phyloP scores from a whole-genome alignment of 306 rosid genomes.

The Sindora glabra region DNA sequence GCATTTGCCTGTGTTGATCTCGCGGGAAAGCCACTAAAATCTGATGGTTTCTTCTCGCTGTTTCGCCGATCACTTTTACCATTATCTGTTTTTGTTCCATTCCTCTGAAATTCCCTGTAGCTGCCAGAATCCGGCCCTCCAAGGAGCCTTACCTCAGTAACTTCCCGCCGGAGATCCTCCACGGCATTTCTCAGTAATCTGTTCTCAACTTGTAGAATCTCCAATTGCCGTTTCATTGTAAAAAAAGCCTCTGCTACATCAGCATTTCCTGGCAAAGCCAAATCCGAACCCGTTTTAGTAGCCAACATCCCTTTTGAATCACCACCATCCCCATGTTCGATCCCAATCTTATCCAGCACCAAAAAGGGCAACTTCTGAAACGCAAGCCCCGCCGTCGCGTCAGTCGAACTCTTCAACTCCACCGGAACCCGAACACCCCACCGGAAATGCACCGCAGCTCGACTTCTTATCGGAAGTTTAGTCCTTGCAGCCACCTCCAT shows the following conservation, averaged over 20 bases:
- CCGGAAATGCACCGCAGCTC: conserved; percentile 52
- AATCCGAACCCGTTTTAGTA: not conserved
- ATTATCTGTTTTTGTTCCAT: not conserved
- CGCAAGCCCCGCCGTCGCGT: conserved; percentile 30
- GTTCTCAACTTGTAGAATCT: conserved; percentile 50
- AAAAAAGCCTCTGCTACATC: conserved; percentile 62
- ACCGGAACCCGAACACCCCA: conserved; percentile 87
- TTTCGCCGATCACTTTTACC: conserved; percentile 32
- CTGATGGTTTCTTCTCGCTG: conserved; percentile 37
- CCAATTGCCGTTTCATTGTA: conserved; percentile 57
- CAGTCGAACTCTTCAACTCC: conserved; percentile 24
- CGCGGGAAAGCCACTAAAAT: conserved; percentile 20
- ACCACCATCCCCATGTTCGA: conserved; percentile 59
- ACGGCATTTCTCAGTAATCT: conserved; percentile 63
- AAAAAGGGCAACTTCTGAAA: conserved; percentile 61
- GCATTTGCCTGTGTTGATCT: conserved; percentile 25
- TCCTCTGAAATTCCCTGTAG: conserved; percentile 31
- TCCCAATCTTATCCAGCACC: conserved; percentile 83
- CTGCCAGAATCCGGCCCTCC: conserved; percentile 17
- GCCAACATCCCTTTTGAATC: conserved; percentile 17
- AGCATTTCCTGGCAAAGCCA: conserved; percentile 13
- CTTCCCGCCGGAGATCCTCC: conserved; percentile 71
- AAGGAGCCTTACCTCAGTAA: conserved; percentile 1
- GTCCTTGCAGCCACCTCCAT: conserved; percentile 67
- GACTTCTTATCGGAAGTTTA: conserved; percentile 40